A percentile compares a stretch with the other conserved stretches of the same genome.
These are phyloP conservation scores for Cladosporium halotolerans DNA, from an alignment of 2,329 filamentous ascomycete genomes.

Conservation along the genomic window DNA sequence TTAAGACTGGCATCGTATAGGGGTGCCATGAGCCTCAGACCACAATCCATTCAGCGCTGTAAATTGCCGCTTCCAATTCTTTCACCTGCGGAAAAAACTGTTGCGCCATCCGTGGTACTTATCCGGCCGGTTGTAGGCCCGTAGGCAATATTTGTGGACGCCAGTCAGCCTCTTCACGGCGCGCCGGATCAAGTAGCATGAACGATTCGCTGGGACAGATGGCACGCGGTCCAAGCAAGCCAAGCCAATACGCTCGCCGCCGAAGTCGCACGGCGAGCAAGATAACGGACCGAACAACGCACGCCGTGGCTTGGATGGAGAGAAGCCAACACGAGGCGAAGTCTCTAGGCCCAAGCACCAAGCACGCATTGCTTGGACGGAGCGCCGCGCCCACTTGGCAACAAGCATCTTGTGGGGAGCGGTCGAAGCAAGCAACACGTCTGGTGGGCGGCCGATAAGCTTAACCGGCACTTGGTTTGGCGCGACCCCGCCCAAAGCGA, in stretches of 20 bases:
- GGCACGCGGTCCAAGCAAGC: constrained; percentile 1
- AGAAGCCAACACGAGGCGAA: constrained; percentile 3
- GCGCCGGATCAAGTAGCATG: neutral
- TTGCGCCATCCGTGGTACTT: too few species aligned
- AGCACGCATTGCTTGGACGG: constrained; percentile 7
- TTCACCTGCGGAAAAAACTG: neutral
- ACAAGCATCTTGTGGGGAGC: neutral
- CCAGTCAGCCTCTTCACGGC: neutral
- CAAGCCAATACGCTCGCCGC: neutral
- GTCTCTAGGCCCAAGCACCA: constrained; percentile 10
- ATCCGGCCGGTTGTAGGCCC: too few species aligned
- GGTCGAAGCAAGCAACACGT: constrained; percentile 11
- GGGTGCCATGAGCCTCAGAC: too few species aligned
- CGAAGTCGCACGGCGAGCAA: constrained; percentile 2
- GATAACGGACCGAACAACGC: neutral
- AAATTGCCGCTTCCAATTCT: neutral
- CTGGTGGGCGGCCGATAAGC: constrained; percentile 11
- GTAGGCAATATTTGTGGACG: neutral
- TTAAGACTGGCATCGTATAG: too few species aligned
- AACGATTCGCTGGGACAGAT: neutral
- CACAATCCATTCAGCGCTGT: too few species aligned
- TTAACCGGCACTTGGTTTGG: constrained; percentile 10
- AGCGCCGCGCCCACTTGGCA: constrained; percentile 8
- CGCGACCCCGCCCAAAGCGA: constrained; percentile 7
- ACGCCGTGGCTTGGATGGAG: neutral